phyloP scores from a whole-genome alignment of 2,329 filamentous ascomycete genomes.

The Apiospora koreana region DNA sequence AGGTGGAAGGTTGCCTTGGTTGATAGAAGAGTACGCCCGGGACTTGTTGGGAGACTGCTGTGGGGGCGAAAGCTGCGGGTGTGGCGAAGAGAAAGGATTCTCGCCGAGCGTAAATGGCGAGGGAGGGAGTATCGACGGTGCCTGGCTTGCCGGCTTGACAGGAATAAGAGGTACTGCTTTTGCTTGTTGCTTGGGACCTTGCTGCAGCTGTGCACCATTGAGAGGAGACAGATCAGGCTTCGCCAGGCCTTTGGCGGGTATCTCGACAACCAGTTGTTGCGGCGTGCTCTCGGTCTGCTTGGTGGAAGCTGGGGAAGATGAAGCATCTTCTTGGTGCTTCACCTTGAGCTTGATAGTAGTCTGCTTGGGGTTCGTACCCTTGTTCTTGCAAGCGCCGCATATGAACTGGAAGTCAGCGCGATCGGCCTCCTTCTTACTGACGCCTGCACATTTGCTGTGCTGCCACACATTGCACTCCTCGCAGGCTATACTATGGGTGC shows the following conservation, averaged over 20 bases:
- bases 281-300: constrained; percentile 25
- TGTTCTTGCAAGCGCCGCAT: constrained; percentile 76
- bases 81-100: constrained; percentile 45
- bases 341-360: constrained; percentile 58
- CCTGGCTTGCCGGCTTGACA: constrained; percentile 29
- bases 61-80: constrained; percentile 43
- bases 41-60: constrained; percentile 42
- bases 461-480: constrained; percentile 96
- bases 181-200: constrained; percentile 19
- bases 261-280: constrained; percentile 22
- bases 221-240: constrained; percentile 18
- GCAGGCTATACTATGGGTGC: constrained; percentile 89
- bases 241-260: constrained; percentile 21
- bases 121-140: constrained; percentile 24
- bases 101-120: constrained; percentile 32
- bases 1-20: constrained; percentile 27
- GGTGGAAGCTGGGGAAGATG: constrained; percentile 24
- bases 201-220: constrained; percentile 19
- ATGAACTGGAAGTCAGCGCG: constrained; percentile 85
- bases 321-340: constrained; percentile 29
- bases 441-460: constrained; percentile 87
- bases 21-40: constrained; percentile 39
- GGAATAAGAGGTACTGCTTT: constrained; percentile 25
- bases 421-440: constrained; percentile 78
- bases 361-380: constrained; percentile 59